Evolutionary conservation across 2,329 filamentous ascomycete species (phyloP).

Genomic region (Calonectria pseudoreteaudii): DNA sequence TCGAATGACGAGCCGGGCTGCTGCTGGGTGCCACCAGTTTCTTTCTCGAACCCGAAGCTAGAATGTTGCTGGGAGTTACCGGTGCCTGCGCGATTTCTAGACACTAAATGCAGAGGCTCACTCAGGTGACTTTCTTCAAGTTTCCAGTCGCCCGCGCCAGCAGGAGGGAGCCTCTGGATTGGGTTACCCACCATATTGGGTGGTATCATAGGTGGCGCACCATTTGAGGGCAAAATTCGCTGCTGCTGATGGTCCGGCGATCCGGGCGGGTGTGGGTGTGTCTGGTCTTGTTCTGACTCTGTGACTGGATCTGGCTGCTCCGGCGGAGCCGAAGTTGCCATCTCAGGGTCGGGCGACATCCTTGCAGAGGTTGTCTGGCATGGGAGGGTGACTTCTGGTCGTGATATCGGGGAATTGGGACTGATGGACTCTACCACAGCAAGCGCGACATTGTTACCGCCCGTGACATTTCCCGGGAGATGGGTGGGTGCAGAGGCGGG

Average conservation of each 20-base stretch:
- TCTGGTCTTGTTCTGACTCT: constrained; percentile 6
- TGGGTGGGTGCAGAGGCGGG: constrained; percentile 5
- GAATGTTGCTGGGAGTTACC: constrained; percentile 43
- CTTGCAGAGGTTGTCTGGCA: constrained; percentile 17
- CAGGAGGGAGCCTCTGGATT: constrained; percentile 55
- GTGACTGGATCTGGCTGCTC: constrained; percentile 12
- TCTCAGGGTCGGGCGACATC: constrained; percentile 15
- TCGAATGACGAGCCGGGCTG: constrained; percentile 45
- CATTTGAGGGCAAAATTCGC: constrained; percentile 22
- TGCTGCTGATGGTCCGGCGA: constrained; percentile 30
- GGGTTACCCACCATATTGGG: constrained; percentile 48
- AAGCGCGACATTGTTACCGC: background rate
- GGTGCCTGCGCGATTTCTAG: constrained; percentile 49
- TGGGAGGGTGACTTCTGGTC: constrained; percentile 7
- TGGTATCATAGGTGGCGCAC: constrained; percentile 34
- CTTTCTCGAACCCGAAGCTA: constrained; percentile 47
- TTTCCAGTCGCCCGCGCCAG: constrained; percentile 59
- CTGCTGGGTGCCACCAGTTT: background rate
- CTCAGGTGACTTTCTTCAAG: constrained; percentile 66
- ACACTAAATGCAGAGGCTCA: constrained; percentile 57
- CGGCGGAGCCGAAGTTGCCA: constrained; percentile 17
- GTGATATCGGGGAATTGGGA: constrained; percentile 14
- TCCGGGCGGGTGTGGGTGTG: constrained; percentile 17
- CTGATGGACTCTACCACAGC: background rate
- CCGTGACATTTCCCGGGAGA: constrained; percentile 18